Base-by-base conservation (phyloP, 139 green algal genomes). In the Picochlorum costavermella region DNA sequence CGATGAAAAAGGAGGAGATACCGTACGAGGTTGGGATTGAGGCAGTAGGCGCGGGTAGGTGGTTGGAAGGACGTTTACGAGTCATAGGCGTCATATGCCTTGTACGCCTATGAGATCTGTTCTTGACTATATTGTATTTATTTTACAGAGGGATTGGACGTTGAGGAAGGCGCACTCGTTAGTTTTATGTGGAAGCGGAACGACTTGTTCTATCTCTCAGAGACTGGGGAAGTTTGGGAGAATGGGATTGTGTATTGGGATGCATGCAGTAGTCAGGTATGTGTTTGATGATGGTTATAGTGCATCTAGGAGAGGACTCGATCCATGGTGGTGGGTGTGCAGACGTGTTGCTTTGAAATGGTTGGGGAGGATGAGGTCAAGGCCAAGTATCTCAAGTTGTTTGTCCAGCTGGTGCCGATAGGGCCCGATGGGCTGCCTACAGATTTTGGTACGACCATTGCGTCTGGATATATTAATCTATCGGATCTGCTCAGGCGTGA, bases 181-280 rank as follows among this genome's bases (percentile, higher is more conserved):
- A 56, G 58, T 25, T 64, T 64, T 16, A 17, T 64, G 40, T 64
- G 20, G 58, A 64, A 59, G 58, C 29, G 58, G 23, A 29, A 64
- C 13, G 58, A 31, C 14, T 58, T 57, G 23, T 49, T 64, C 12
- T 44, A 28, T 31, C n/a, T 64, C 23, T 64, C 58, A 50, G 23
- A 49, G 25, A 44, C n/a, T 31, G 17, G n/a, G 14, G 58, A 64
- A 56, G 58, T 64, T 6, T 64, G 58, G 58, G 40, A 64, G 20
- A 1, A 64, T 29, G 58, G 58, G 20, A 31, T 64, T 64, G 58
- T 64, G 20, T 64, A 64, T 2, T 64, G 58, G 58, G 58, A 64
- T 25, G 58, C 58, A 30, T 44, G 20, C 20, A 29, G 17, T 16
- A 64, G n/a, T 6, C 58, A 64, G 58, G 58, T 64, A 28, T 25